Percentiles rank a stretch among this genome's conserved stretches.
Conservation (phyloP, 2,329 filamentous ascomycete genomes). For the Fusarium chuoi region DNA sequence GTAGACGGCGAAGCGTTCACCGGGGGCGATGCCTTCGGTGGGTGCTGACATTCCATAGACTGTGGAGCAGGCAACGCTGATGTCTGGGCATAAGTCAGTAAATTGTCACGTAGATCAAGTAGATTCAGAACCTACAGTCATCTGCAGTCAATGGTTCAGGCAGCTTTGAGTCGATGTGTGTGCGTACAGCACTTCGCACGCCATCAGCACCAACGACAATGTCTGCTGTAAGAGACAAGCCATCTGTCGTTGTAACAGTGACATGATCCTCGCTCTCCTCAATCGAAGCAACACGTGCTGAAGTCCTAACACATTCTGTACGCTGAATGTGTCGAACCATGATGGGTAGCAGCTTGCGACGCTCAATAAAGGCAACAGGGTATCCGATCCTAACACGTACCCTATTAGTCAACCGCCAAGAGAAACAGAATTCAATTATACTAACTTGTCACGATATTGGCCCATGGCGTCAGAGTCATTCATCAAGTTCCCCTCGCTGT, state of each 20-base stretch:
- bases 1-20: not conserved
- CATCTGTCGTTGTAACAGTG: not conserved
- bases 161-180: not conserved
- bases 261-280: not conserved
- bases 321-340: not conserved
- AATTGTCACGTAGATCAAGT: accelerated
- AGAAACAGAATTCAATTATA: not conserved
- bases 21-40: not conserved
- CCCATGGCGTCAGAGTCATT: not conserved
- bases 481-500: not conserved
- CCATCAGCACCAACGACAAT: not conserved
- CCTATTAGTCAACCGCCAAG: not conserved
- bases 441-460: not conserved
- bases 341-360: not conserved
- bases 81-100: not conserved
- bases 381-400: not conserved
- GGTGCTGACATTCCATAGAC: not conserved
- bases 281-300: not conserved
- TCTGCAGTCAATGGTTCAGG: not conserved
- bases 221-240: not conserved
- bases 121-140: not conserved
- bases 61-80: not conserved
- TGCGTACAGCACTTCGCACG: not conserved
- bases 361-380: not conserved
- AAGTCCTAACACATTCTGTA: not conserved